A percentile compares a stretch with the other conserved stretches of the same genome.
Conservation (phyloP, 352 stramenopile species). For the Phytophthora melonis region DNA sequence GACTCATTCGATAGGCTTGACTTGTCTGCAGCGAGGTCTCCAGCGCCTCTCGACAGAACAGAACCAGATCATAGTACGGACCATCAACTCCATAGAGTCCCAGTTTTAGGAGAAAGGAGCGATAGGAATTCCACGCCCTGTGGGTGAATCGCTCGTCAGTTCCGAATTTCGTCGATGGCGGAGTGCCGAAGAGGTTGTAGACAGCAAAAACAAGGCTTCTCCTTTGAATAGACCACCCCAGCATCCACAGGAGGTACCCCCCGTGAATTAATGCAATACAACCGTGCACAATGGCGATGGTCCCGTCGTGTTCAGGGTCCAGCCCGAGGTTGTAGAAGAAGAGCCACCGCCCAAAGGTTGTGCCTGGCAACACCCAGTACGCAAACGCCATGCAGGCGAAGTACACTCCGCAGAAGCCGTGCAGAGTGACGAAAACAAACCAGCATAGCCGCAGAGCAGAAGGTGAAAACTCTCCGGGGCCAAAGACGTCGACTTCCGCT, state of each 20-base stretch:
- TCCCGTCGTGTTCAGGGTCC: constrained; percentile 16
- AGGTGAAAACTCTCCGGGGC: constrained; percentile 2
- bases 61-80: constrained; percentile 29
- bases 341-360: constrained; percentile 12
- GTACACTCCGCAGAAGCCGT: constrained; percentile 14
- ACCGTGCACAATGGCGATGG: constrained; percentile 18
- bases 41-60: constrained; percentile 38
- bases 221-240: constrained; percentile 12
- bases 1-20: constrained; percentile 45
- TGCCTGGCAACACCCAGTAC: constrained; percentile 17
- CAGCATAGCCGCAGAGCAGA: background rate
- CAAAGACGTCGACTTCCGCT: background rate
- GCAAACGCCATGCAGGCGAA: constrained; percentile 9
- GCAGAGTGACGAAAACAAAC: constrained; percentile 16
- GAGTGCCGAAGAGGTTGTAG: constrained; percentile 16
- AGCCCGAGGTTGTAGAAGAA: constrained; percentile 26
- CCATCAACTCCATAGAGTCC: constrained; percentile 21
- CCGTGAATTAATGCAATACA: constrained; percentile 13
- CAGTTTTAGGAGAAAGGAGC: background rate
- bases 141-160: background rate
- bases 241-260: constrained; percentile 21
- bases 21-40: constrained; percentile 43
- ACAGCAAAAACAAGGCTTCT: constrained; percentile 18
- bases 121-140: constrained; percentile 2
- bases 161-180: background rate